phyloP scores from a whole-genome alignment of 148 eudicot species.

The Chenopodium quinoa region DNA sequence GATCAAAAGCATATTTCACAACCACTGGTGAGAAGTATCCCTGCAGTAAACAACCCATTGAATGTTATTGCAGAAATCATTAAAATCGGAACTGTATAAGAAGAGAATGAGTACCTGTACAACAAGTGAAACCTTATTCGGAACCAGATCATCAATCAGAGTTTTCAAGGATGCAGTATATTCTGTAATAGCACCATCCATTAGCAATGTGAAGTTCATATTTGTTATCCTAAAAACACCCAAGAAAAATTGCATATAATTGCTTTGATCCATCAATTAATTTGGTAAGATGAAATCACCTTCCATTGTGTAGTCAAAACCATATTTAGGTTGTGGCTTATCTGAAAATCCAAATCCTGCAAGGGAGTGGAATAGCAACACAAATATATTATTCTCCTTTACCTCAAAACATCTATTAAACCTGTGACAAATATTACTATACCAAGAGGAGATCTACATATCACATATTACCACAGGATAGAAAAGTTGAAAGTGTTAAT shows the following conservation, averaged over 20 bases:
- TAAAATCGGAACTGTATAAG: background rate
- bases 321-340: conserved; percentile 86
- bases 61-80: background rate
- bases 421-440: background rate
- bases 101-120: conserved; percentile 56
- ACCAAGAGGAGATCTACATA: no score
- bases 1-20: conserved; percentile 73
- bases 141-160: conserved; percentile 56
- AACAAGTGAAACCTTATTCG: conserved; percentile 72
- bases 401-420: background rate
- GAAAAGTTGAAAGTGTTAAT: background rate
- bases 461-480: background rate
- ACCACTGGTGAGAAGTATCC: conserved; percentile 90
- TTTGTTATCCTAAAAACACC: background rate
- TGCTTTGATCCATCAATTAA: background rate
- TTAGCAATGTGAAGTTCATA: conserved; percentile 10
- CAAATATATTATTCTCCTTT: background rate
- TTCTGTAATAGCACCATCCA: conserved; percentile 46
- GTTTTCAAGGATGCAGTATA: conserved; percentile 78
- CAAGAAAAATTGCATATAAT: background rate
- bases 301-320: conserved; percentile 91
- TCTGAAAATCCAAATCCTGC: conserved; percentile 99
- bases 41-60: conserved; percentile 35
- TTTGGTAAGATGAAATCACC: conserved; percentile 36
- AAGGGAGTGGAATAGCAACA: conserved; percentile 13